Evolutionary conservation across 2,329 filamentous ascomycete genomes (phyloP), one percentile per base, ranked within the genome.

Genomic region (Paecilomyces fulvus): DNA sequence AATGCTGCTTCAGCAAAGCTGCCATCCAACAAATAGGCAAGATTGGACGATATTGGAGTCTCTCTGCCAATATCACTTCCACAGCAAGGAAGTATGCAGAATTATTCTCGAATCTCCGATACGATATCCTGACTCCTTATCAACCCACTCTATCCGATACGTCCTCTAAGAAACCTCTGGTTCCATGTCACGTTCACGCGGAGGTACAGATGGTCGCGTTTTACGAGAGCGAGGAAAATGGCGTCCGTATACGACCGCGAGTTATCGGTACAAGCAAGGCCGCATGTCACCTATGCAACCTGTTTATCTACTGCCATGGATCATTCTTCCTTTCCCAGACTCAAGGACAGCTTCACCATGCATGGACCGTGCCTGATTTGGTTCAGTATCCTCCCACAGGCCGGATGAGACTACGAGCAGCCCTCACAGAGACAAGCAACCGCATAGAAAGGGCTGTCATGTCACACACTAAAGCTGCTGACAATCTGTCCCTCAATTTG

Each of bases 231-330:
- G 30, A 51, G 1, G 23, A 46, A 21, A 53, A 56, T 30, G 28
- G 37, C 12, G 33, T 37, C 8, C 31, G 50, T 3, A 54, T 20
- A 20, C 48, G 20, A 14, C 63, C 63, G 12, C 55, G 63, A 28
- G 58, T 60, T 1, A 59, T 65, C 11, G 62, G 63, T 11, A 52
- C 58, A 12, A 64, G 61, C 53, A 65, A 64, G 55, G 54, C 59
- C 1, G 57, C 63, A 10, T 65, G 63, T 49, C 64, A 62, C 49
- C 55, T 64, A 7, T 65, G 63, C 53, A 54, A 61, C 55, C 48
- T 59, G 23, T 63, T 65, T 48, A 53, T 61, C 30, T 31, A 43
- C n/a, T 43, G 21, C 2, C 58, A 65, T 37, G 55, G 54, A 9
- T 20, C 46, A 14, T 63, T 55, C 54, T 56, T 46, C 31, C 55